Base-by-base conservation (phyloP, 208 protist species). In the Wallacemonas sp. region DNA sequence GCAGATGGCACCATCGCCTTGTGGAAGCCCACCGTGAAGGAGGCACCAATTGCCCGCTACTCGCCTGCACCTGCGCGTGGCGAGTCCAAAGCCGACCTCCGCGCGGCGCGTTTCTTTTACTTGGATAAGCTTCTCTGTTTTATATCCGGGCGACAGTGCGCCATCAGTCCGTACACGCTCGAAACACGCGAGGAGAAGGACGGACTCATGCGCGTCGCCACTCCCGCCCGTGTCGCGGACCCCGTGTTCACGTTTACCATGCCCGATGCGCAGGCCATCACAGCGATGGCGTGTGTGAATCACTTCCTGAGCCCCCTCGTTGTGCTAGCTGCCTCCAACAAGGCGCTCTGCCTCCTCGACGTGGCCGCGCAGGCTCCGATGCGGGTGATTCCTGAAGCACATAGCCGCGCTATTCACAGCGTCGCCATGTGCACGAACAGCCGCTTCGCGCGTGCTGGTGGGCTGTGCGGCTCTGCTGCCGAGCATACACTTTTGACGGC, bases 51-150 rank as follows among this genome's bases (percentile, higher is more conserved):
- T 5, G 36, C 58, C 0, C 47, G 47, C 41, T 73, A 68, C 34
- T 55, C 26, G 1, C 44, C 69, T 19, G 51, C 38, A 12, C 62
- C 15, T 2, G 33, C 2, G 15, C 6, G 19, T 1, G 45, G 24
- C 2, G n/a, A 39, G 34, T 21, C 17, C 11, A 44, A 44, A 1
- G 66, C 28, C 14, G 62, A 86, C n/a, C 60, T 93, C 0, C 65
- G 73, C 1, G 42, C 44, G 11, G 82, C 79, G 28, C 76, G 82
- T 34, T 96, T 96, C 67, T 90, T 91, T 36, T 94, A 92, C 67
- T 46, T 82, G 0, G 90, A 96, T 46, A 85, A 83, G 58, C 78
- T 96, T 42, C n/a, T 94, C 53, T 62, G 75, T 11, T 94, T 82
- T 15, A 71, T 72, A 19, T 15, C 41, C n/a, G 73, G 66, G 8